Percentiles rank a stretch among this genome's conserved stretches.
These are phyloP conservation scores for Plectosphaerella sp. DNA, from an alignment of 2,329 filamentous ascomycete genomes.

Conservation along the genomic window DNA sequence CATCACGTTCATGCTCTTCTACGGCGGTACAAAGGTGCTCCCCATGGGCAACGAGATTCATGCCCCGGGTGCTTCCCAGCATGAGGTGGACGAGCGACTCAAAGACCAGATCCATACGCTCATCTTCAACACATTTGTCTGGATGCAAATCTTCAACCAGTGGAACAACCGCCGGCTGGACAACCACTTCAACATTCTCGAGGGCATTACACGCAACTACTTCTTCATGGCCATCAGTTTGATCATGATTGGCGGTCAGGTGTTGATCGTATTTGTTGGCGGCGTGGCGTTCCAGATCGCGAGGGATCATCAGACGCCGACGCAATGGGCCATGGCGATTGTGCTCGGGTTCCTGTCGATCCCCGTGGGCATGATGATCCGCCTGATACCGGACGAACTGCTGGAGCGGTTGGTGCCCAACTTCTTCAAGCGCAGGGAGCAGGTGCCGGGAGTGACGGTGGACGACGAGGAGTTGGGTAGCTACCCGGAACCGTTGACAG, in stretches of 20 bases:
- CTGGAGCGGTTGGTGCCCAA: conserved; percentile 49
- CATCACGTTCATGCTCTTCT: conserved; percentile 77
- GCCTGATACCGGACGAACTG: conserved; percentile 73
- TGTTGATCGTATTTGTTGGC: conserved; percentile 86
- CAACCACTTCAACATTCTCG: conserved; percentile 93
- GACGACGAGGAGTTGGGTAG: conserved; percentile 61
- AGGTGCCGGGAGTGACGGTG: conserved; percentile 51
- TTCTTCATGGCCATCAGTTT: conserved; percentile 85
- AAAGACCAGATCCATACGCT: conserved; percentile 64
- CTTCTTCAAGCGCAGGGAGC: conserved; percentile 44
- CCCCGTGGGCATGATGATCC: conserved; percentile 75
- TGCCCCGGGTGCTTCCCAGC: not conserved
- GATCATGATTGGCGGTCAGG: conserved; percentile 84
- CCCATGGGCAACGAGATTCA: conserved; percentile 8
- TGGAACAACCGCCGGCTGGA: conserved; percentile 95
- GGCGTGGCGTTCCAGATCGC: conserved; percentile 75
- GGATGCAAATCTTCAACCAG: conserved; percentile 99
- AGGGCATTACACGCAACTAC: conserved; percentile 77
- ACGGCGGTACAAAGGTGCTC: conserved; percentile 47
- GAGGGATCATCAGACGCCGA: conserved; percentile 54
- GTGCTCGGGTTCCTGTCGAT: conserved; percentile 81
- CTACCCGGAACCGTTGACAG: conserved; percentile 68
- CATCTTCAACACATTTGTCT: conserved; percentile 97
- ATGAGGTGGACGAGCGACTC: conserved; percentile 1
- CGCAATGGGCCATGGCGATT: conserved; percentile 85